A percentile compares a stretch with the other conserved stretches of the same genome.
These are phyloP conservation scores for Leccinum pseudoinsigne DNA, from an alignment of 1,284 basidiomycete genomes.

Conservation along the genomic window DNA sequence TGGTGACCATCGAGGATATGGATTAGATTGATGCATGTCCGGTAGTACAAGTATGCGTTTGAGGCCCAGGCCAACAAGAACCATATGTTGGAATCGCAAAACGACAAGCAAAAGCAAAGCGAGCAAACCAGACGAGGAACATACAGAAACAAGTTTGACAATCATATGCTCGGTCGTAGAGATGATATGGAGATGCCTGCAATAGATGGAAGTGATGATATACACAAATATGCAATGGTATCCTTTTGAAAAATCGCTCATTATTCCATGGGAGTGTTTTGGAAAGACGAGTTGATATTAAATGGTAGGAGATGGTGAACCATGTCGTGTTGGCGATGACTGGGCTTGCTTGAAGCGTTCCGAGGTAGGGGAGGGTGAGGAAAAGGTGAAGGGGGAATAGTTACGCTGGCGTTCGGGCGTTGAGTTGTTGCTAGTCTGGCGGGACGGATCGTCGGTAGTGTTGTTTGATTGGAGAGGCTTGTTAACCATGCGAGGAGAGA, in stretches of 20 bases:
- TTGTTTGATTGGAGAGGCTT: conserved; percentile 14
- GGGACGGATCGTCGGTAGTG: conserved; percentile 28
- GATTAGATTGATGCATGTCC: conserved; percentile 34
- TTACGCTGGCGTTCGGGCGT: conserved; percentile 71
- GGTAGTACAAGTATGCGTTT: conserved; percentile 35
- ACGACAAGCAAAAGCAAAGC: conserved; percentile 29
- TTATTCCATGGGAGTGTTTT: conserved; percentile 7
- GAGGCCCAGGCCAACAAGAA: conserved; percentile 26
- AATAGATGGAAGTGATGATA: conserved; percentile 36
- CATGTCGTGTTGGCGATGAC: conserved; percentile 18
- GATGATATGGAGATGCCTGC: conserved; percentile 30
- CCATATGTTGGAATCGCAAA: conserved; percentile 29
- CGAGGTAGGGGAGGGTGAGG: conserved; percentile 61
- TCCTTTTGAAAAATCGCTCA: conserved; percentile 23
- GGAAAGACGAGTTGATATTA: not conserved
- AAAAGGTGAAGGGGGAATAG: conserved; percentile 75
- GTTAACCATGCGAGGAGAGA: conserved; percentile 37
- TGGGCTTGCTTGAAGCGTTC: conserved; percentile 46
- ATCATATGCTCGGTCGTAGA: conserved; percentile 26
- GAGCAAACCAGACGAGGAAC: conserved; percentile 30
- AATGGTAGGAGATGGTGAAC: conserved; percentile 2
- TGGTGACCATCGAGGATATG: conserved; percentile 18
- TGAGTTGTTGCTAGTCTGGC: conserved; percentile 44
- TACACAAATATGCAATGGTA: conserved; percentile 37
- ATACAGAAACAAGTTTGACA: conserved; percentile 21